A percentile compares a stretch with the other conserved stretches of the same genome.
These are phyloP conservation scores for Nicotiana knightiana DNA, from an alignment of 257 asterid species.

Conservation along the genomic window DNA sequence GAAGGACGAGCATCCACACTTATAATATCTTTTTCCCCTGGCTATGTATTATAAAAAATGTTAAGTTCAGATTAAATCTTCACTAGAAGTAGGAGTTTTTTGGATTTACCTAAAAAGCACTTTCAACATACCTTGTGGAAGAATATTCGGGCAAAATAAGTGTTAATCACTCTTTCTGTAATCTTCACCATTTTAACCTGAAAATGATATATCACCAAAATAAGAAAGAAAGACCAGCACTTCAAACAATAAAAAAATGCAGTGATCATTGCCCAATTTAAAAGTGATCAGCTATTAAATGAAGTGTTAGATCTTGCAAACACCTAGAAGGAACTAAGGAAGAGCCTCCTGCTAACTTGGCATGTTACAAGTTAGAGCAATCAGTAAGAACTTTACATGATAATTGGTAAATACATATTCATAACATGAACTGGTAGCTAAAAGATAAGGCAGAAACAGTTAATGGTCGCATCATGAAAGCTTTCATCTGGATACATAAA, in stretches of 20 bases:
- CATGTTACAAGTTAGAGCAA: background rate
- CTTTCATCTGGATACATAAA: background rate
- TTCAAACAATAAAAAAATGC: background rate
- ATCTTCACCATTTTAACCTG: slow-evolving; percentile 43
- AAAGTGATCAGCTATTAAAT: background rate
- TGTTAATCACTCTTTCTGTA: slow-evolving; percentile 30
- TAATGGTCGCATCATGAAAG: background rate
- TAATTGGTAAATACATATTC: background rate
- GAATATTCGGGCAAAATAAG: slow-evolving; percentile 29
- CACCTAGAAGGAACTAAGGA: background rate
- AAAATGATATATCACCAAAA: background rate
- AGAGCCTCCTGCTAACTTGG: background rate
- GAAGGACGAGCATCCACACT: slow-evolving; percentile 42
- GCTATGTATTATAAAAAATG: slow-evolving; percentile 12
- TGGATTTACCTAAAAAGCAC: background rate
- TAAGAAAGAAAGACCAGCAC: background rate
- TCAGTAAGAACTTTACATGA: slow-evolving; percentile 5
- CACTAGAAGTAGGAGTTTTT: background rate
- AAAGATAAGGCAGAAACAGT: background rate
- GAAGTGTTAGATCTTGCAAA: background rate
- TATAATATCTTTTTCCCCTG: slow-evolving; percentile 24
- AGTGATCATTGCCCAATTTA: background rate
- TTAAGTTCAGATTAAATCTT: background rate
- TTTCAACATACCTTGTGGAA: slow-evolving; percentile 31
- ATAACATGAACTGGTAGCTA: background rate